Base-by-base conservation (phyloP, 495 filamentous ascomycete genomes). In the Podospora pseudocomata region DNA sequence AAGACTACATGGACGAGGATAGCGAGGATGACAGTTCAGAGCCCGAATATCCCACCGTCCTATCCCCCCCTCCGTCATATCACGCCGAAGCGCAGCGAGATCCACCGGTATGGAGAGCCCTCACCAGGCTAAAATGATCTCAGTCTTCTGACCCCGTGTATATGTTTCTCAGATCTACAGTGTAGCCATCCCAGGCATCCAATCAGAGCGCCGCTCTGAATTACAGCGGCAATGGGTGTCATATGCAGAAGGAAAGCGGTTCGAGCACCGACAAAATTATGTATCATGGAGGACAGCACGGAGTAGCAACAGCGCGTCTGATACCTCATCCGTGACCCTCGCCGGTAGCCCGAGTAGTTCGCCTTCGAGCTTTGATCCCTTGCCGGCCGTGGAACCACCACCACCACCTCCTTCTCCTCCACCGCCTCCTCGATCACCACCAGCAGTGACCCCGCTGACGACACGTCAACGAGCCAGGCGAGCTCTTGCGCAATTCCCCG, bases 241-340 rank as follows among this genome's bases (percentile, higher is more conserved):
- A 19, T 65, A 44, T 32, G 44, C 63, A 15, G 63, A 65, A 18
- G 19, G 9, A 7, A 65, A 65, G 13, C 63, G 63, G 5, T 18
- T 55, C 34, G 63, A 65, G 49, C 63, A 65, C 20, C 34, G 39
- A 9, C 44, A 44, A 2, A 65, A 65, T 44, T 65, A 65, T 32
- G 19, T 56, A 6, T 4, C 18, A 11, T 65, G 34, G 63, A 26
- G 5, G 15, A n/a, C 5, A 20, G 62, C 62, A 7, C 6, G 20
- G 16, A 18, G 18, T 1, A 61, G 23, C 27, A 27, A 61, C 59
- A 61, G 32, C 16, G 59, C 39, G 39, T 49, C 39, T 49, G 39
- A 49, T 13, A 49, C 13, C 7, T 49, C 39, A 2, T 49, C 39
- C 13, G 39, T 11, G 39, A 49, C 39, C 7, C 39, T 49, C 13